These are phyloP conservation scores for Cytospora chrysosperma DNA, from an alignment of 2,329 filamentous ascomycete species.

Conservation along the genomic window DNA sequence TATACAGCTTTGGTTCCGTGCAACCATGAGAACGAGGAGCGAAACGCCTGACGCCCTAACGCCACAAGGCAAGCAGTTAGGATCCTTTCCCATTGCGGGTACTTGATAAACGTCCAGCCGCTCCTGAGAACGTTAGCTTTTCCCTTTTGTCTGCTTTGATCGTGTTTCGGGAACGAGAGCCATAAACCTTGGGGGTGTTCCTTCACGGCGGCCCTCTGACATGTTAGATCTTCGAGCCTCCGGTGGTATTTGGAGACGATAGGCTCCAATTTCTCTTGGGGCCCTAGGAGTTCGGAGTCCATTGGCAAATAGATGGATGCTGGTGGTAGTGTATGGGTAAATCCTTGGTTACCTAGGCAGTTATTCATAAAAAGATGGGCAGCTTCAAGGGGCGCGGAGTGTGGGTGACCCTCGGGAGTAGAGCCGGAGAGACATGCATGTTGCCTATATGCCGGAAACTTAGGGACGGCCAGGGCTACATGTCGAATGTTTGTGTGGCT, in stretches of 20 bases:
- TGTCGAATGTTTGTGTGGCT: not conserved
- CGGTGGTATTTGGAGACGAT: not conserved
- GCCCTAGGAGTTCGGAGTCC: not conserved
- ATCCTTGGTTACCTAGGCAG: not conserved
- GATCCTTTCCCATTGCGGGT: not conserved
- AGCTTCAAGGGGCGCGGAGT: not conserved
- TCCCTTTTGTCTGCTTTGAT: not conserved
- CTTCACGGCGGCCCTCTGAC: not conserved
- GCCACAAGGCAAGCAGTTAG: not conserved
- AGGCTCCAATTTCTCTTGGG: not conserved
- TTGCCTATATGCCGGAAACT: not conserved
- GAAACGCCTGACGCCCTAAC: not conserved
- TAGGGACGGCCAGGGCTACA: not conserved
- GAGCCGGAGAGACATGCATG: not conserved
- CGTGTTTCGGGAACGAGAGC: not conserved
- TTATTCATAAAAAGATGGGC: not conserved
- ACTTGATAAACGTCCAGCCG: not conserved
- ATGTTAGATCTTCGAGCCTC: not conserved
- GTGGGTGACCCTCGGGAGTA: not conserved
- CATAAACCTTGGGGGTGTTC: not conserved
- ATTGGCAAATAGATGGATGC: not conserved
- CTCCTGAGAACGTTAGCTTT: not conserved
- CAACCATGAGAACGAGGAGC: not conserved
- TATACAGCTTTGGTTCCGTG: not conserved
- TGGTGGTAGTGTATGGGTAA: not conserved